Conservation (phyloP, 2,329 filamentous ascomycete genomes). For the Aaosphaeria arxii region DNA sequence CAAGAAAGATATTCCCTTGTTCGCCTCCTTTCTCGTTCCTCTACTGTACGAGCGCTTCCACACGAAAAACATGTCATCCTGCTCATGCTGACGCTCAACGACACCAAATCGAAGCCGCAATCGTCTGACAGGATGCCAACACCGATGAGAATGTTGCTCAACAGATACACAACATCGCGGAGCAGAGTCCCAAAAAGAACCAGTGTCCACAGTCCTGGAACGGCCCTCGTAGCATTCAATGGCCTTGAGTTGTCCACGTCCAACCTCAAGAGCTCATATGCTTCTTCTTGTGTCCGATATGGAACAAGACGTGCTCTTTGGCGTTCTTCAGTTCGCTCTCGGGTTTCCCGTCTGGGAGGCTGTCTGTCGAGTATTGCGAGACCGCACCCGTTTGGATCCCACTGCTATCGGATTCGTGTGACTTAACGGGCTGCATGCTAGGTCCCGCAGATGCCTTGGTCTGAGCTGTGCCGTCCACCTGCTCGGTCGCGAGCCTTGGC, state of each 20-base stretch:
- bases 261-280: not conserved
- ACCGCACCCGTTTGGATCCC: constrained; percentile 17
- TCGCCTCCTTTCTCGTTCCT: too few relatives aligned
- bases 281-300: constrained; percentile 14
- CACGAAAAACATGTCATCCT: too few relatives aligned
- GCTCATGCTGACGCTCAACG: too few relatives aligned
- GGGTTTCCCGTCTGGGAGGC: constrained; percentile 42
- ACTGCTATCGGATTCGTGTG: constrained; percentile 19
- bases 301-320: constrained; percentile 31
- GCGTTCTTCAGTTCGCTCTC: constrained; percentile 38
- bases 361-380: constrained; percentile 37
- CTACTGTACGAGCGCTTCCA: too few relatives aligned
- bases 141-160: too few relatives aligned
- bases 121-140: too few relatives aligned
- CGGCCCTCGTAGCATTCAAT: too few relatives aligned
- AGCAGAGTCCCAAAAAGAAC: too few relatives aligned
- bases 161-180: too few relatives aligned
- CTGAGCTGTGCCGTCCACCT: constrained; percentile 10
- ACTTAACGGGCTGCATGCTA: constrained; percentile 4
- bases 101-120: too few relatives aligned
- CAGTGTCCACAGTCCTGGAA: too few relatives aligned
- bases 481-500: constrained; percentile 8
- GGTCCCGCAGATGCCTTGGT: constrained; percentile 2
- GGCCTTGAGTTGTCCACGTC: not conserved
- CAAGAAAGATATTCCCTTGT: too few relatives aligned